Evolutionary conservation across 495 filamentous ascomycete species (phyloP).

Genomic region (Tetracladium marchalianum): DNA sequence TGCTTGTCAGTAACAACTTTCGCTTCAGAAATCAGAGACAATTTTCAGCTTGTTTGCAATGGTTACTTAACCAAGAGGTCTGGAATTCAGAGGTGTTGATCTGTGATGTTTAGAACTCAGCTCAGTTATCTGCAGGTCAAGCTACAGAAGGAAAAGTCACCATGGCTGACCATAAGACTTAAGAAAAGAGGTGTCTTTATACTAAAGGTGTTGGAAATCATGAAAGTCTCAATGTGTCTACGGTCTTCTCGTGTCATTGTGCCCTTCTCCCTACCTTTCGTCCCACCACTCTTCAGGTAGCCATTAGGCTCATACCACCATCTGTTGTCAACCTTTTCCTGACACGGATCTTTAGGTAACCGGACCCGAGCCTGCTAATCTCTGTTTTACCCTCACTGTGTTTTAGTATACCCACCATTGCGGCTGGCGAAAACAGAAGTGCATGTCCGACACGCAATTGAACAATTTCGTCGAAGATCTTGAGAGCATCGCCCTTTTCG

Average conservation of each 20-base stretch:
- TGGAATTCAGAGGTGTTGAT: slow-evolving; percentile 7
- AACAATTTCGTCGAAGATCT: slow-evolving; percentile 48
- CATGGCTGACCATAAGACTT: too few relatives aligned
- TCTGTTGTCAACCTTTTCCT: slow-evolving; percentile 40
- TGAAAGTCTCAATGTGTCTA: too few relatives aligned
- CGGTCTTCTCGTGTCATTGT: too few relatives aligned
- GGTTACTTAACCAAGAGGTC: slow-evolving; percentile 2
- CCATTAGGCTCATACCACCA: slow-evolving; percentile 46
- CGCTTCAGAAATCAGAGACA: slow-evolving; percentile 9
- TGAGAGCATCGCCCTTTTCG: background rate
- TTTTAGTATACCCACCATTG: slow-evolving; percentile 11
- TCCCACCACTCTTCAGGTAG: slow-evolving; percentile 12
- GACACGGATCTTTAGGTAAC: slow-evolving; percentile 33
- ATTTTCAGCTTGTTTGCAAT: slow-evolving; percentile 8
- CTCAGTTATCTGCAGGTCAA: too few relatives aligned
- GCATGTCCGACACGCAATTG: slow-evolving; percentile 52
- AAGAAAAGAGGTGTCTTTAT: too few relatives aligned
- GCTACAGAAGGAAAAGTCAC: too few relatives aligned
- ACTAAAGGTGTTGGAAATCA: too few relatives aligned
- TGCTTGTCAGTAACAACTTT: slow-evolving; percentile 7
- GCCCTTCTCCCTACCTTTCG: too few relatives aligned
- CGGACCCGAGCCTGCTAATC: slow-evolving; percentile 31
- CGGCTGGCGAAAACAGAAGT: slow-evolving; percentile 54
- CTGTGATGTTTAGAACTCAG: background rate
- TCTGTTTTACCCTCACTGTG: slow-evolving; percentile 1